phyloP scores from a whole-genome alignment of 2,329 filamentous ascomycete species.

The Fusarium compactum region DNA sequence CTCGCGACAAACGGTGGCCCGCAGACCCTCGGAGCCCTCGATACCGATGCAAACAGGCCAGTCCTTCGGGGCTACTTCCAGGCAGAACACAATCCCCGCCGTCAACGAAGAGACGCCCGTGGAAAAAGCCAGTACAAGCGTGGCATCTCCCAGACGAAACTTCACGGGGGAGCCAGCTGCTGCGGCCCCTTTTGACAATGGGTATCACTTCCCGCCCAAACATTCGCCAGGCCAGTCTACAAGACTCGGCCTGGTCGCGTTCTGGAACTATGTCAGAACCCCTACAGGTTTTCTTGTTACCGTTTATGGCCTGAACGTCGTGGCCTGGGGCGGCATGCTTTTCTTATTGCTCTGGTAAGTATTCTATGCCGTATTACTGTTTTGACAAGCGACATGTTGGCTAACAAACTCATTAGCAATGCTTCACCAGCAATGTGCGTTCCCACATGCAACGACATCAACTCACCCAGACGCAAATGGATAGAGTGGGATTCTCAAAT shows the following conservation, averaged over 20 bases:
- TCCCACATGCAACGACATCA: constrained; percentile 75
- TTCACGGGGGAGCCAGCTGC: constrained; percentile 44
- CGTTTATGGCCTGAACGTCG: constrained; percentile 83
- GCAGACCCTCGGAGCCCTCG: constrained; percentile 34
- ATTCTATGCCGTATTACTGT: neutral
- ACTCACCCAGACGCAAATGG: constrained; percentile 84
- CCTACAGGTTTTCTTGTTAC: constrained; percentile 81
- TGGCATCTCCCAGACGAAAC: constrained; percentile 15
- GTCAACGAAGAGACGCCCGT: constrained; percentile 40
- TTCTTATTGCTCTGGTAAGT: constrained; percentile 82
- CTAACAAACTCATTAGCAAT: constrained; percentile 39
- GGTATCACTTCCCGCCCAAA: constrained; percentile 73
- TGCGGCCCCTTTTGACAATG: constrained; percentile 67
- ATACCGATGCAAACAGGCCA: constrained; percentile 29
- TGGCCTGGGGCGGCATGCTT: constrained; percentile 93
- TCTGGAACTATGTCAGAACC: constrained; percentile 80
- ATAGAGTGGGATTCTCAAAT: constrained; percentile 88
- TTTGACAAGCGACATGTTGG: neutral
- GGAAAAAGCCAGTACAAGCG: constrained; percentile 14
- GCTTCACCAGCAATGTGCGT: constrained; percentile 76
- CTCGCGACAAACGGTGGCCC: constrained; percentile 41
- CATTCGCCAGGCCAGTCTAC: constrained; percentile 71
- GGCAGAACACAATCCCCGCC: constrained; percentile 36
- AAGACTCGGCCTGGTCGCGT: constrained; percentile 68
- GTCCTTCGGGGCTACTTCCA: constrained; percentile 42